Evolutionary conservation across 495 filamentous ascomycete genomes (phyloP).

Genomic region (Aspergillus cristatus): DNA sequence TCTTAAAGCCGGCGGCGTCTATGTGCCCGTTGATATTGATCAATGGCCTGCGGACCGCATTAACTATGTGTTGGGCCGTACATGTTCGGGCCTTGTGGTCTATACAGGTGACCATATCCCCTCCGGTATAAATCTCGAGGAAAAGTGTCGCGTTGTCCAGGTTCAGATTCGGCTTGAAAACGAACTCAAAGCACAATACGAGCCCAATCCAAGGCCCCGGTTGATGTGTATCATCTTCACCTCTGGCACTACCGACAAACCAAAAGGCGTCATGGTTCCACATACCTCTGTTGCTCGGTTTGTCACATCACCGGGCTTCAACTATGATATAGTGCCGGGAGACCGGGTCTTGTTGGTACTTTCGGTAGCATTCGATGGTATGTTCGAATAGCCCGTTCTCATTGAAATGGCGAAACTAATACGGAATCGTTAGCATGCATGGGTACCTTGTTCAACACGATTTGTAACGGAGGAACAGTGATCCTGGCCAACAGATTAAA

Average conservation of each 20-base stretch:
- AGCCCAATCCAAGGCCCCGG: background rate
- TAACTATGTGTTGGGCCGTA: slow-evolving; percentile 4
- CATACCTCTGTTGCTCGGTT: background rate
- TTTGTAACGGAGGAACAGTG: slow-evolving; percentile 1
- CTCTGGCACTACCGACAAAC: slow-evolving; percentile 2
- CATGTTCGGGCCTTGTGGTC: background rate
- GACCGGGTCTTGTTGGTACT: slow-evolving; percentile 1
- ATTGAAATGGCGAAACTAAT: slow-evolving; percentile 1
- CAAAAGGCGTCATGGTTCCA: background rate
- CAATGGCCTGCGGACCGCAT: slow-evolving; percentile 14
- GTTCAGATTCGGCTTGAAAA: background rate
- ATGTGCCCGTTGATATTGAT: slow-evolving; percentile 18
- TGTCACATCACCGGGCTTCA: background rate
- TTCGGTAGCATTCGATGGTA: slow-evolving; percentile 2
- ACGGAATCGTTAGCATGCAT: background rate
- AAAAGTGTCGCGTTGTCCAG: background rate
- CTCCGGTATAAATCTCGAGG: background rate
- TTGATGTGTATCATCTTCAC: slow-evolving; percentile 4
- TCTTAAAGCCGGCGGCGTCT: slow-evolving; percentile 13
- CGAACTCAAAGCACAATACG: background rate
- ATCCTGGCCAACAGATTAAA: slow-evolving; percentile 1
- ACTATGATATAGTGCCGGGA: background rate
- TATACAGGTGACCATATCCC: slow-evolving; percentile 1
- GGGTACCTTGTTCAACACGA: slow-evolving; percentile 1
- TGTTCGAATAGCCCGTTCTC: background rate